Evolutionary conservation across 495 filamentous ascomycete genomes (phyloP), one percentile per base, ranked within the genome.

Genomic region (Thozetella sp.): DNA sequence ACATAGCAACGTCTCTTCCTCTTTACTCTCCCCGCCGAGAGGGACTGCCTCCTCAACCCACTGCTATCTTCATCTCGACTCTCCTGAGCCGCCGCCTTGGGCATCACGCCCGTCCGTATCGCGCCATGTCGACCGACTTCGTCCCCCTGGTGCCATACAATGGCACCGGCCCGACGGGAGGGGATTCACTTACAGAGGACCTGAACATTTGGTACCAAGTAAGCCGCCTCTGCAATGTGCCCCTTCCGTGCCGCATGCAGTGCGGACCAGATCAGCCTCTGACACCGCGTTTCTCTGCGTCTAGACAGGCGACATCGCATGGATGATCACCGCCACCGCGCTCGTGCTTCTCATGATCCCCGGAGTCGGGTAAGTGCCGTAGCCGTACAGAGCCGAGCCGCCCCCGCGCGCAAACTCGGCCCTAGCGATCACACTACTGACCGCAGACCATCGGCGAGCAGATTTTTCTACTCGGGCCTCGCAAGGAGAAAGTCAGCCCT

Each of bases 401-500:
- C 34, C n/a, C 24, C 55, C 26, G 59, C 57, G 19, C 2, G 40
- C 22, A 25, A 17, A 24, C 25, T 10, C 27, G 40, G 55, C 30
- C 30, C 30, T 57, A 20, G 58, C 25, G 22, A 25, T 62, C 25
- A 13, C 34, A 57, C 40, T 52, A 13, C 54, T 60, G 56, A 63
- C 57, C 53, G 56, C 55, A 34, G 12, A 64, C 61, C 3, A 54
- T n/a, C n/a, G n/a, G 59, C 22, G 17, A 60, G 13, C 58, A 74
- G 92, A 46, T 97, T 98, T 86, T 97, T 98, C 83, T 98, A 98
- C 78, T 97, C 93, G 1, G 94, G 94, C 59, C 90, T 97, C 25
- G 93, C 94, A 20, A 88, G 94, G 59, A 83, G 94, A 70, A 98
- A 97, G 79, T 96, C 92, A 0, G 94, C 94, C 12, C 82, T 98